phyloP scores from a whole-genome alignment of 2,329 filamentous ascomycete species.

The Corniculantispora saksenae region DNA sequence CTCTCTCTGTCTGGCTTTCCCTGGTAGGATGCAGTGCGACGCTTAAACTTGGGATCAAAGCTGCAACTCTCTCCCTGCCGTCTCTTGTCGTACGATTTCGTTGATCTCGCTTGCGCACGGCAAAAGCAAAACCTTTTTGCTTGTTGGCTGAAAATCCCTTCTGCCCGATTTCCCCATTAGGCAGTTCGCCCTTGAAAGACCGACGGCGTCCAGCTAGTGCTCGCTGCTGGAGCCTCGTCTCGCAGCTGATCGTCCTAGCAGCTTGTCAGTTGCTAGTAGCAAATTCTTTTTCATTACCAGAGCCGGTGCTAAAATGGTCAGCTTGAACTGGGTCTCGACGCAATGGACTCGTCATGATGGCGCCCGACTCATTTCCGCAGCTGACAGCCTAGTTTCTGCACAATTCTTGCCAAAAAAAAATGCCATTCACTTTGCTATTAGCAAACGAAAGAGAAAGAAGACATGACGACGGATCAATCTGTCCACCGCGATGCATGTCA shows the following conservation, averaged over 20 bases:
- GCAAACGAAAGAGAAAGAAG: too few relatives aligned
- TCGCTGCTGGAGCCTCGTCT: neutral
- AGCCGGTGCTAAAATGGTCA: neutral
- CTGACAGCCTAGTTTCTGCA: neutral
- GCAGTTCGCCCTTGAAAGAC: neutral
- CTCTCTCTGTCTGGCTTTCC: neutral
- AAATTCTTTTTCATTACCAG: neutral
- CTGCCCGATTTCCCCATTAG: neutral
- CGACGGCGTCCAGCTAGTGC: slow-evolving; percentile 1
- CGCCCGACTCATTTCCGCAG: neutral
- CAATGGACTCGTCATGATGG: neutral
- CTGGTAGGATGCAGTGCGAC: neutral
- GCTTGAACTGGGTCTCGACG: neutral
- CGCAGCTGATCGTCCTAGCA: neutral
- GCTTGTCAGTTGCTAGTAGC: neutral
- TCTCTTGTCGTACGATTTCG: neutral
- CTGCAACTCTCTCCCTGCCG: neutral
- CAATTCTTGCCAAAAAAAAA: neutral
- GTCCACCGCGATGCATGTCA: neutral
- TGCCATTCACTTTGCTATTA: too few relatives aligned
- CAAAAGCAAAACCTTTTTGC: neutral
- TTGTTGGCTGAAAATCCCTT: neutral
- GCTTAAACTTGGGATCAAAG: neutral
- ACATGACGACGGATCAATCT: too few relatives aligned
- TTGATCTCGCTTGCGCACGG: slow-evolving; percentile 4